Evolutionary conservation across 768 basidiomycete genomes (phyloP), one percentile per base, ranked within the genome.

Genomic region (Boletus rex-veris): DNA sequence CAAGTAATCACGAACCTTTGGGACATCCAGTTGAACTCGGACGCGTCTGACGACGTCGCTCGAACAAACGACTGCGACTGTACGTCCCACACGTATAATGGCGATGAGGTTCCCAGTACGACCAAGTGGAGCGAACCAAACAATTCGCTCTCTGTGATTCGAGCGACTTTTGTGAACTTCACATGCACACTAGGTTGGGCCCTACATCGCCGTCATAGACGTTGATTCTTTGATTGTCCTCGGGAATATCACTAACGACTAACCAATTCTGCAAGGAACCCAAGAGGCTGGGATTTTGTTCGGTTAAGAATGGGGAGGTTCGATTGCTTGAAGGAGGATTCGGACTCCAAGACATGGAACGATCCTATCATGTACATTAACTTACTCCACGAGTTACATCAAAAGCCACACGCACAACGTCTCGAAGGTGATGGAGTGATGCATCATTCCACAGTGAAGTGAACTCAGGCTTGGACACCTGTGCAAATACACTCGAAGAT

Each of bases 61-160:
- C 80, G 79, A 3, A 80, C 65, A 61, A 95, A 92, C 16, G 72
- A 75, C 58, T 90, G 85, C 3, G 63, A 64, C 3, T 33, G 31
- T 1, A 69, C 42, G 64, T 90, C 78, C 90, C 90, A 93, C 9
- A 70, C 69, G 65, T 86, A 80, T 28, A 88, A 72, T 5, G 73
- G 61, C 15, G 90, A 91, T 1, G 90, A 87, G 5, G 81, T 77
- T 40, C 90, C 90, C 31, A 86, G 71, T 6, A 85, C 73, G 3
- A 79, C 80, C 67, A 76, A 73, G 52, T 77, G 78, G 30, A 92
- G 74, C 6, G 79, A 80, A 12, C 67, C 55, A 15, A 85, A 71
- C 24, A 90, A 64, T 16, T 85, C 78, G 8, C 61, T 58, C 44
- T 77, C 74, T 6, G 73, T 66, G 21, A 83, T 68, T 61, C 80